Evolutionary conservation across 78 protist genomes (phyloP), one percentile per base, ranked within the genome.

Genomic region (Emiliania huxleyi): DNA sequence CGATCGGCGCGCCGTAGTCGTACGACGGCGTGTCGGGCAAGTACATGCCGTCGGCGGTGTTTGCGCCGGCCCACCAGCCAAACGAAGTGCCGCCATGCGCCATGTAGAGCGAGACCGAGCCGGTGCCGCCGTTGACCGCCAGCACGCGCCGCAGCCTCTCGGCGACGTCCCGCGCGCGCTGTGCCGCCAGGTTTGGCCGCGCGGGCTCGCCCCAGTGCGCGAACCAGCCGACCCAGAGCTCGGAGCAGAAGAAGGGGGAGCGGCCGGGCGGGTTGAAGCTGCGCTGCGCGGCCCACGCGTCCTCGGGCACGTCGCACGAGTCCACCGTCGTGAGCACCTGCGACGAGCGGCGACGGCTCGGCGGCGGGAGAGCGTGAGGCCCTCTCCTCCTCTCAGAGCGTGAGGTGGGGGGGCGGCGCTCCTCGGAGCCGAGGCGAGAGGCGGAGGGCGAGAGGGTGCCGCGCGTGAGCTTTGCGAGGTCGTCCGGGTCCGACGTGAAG

Each of bases 1-100:
- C 11, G 1, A 96, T 29, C 21, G 97, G 97, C 12, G 96, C 83
- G 75, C 93, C 95, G 83, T 96, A 96, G 92, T 96, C 96, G 43
- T 96, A 96, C 0, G 96, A 92, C 25, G 94, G 93, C 44, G 87
- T 93, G 62, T 91, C 90, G 33, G 95, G 90, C 38, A 90, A 88
- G 91, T 73, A 94, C 25, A 15, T 4, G 19, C 87, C 94, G n/a
- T 90, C 84, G 43, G 81, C 52, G 56, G 29, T 21, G 52, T 45
- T 49, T 0, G 62, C 90, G 62, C 90, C 52, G 35, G 56, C 35
- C 73, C 43, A 42, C 69, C 44, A 93, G 1, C 94, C 96, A 43
- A 79, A 91, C 69, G 84, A 90, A 69, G 93, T 91, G 25, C 97
- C 97, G 56, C 97, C 97, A 26, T 93, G 93, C 87, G 91, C 92